These are phyloP conservation scores for Debaryomyces sp. DNA, from an alignment of 1,139 yeast species.

Conservation along the genomic window DNA sequence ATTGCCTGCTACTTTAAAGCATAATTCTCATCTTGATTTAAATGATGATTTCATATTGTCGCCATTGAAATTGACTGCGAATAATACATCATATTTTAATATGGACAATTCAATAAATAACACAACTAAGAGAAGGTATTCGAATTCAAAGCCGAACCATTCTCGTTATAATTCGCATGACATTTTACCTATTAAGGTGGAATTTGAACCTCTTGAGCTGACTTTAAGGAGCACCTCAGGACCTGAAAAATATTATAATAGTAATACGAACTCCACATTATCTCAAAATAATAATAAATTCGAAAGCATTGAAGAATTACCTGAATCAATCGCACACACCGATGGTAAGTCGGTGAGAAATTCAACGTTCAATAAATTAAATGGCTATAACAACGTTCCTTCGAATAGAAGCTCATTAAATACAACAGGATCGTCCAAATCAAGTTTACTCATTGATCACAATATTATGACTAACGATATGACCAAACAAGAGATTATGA, in stretches of 20 bases:
- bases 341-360: slow-evolving; percentile 20
- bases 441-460: slow-evolving; percentile 41
- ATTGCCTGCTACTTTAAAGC: slow-evolving; percentile 34
- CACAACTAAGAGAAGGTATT: slow-evolving; percentile 26
- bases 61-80: slow-evolving; percentile 40
- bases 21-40: slow-evolving; percentile 22
- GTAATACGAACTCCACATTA: background rate
- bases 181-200: slow-evolving; percentile 48
- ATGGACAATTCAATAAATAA: slow-evolving; percentile 17
- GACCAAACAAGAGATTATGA: slow-evolving; percentile 54
- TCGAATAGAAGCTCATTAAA: slow-evolving; percentile 26
- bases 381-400: slow-evolving; percentile 19
- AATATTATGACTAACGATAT: slow-evolving; percentile 35
- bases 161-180: slow-evolving; percentile 49
- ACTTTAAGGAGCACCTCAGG: slow-evolving; percentile 32
- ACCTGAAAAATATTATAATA: slow-evolving; percentile 24
- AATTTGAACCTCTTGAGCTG: slow-evolving; percentile 35
- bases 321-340: slow-evolving; percentile 1
- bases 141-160: slow-evolving; percentile 37
- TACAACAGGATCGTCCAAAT: slow-evolving; percentile 27
- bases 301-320: slow-evolving; percentile 15
- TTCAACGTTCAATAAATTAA: slow-evolving; percentile 28
- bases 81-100: slow-evolving; percentile 23
- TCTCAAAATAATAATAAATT: slow-evolving; percentile 7
- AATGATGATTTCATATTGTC: slow-evolving; percentile 44